These are phyloP conservation scores for Talaromyces sp. DNA, from an alignment of 2,329 filamentous ascomycete genomes.

Conservation along the genomic window DNA sequence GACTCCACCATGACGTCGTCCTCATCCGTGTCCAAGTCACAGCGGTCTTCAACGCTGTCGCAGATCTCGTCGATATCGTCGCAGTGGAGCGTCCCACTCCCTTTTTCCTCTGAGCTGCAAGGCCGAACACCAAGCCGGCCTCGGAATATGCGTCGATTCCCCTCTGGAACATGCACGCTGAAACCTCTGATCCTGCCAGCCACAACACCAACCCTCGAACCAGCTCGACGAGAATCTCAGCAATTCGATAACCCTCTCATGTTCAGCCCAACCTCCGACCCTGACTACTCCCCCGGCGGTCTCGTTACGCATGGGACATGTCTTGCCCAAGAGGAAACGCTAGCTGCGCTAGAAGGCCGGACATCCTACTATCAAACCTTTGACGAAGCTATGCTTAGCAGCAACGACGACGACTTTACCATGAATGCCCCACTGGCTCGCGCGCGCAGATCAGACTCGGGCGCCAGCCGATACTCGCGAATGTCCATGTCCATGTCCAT, in stretches of 20 bases:
- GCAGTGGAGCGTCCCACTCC: constrained; percentile 19
- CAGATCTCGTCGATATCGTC: constrained; percentile 17
- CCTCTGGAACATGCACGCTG: constrained; percentile 28
- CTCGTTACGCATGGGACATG: background rate
- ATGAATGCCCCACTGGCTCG: background rate
- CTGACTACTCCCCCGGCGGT: background rate
- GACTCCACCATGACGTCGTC: constrained; percentile 7
- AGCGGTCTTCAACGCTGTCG: constrained; percentile 22
- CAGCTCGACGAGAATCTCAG: constrained; percentile 2
- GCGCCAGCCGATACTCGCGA: background rate
- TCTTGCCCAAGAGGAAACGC: constrained; percentile 28
- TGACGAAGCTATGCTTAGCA: constrained; percentile 18
- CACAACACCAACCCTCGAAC: constrained; percentile 8
- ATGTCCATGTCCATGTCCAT: background rate
- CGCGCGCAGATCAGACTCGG: background rate
- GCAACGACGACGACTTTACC: background rate
- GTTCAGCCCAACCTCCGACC: constrained; percentile 15
- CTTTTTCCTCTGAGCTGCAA: constrained; percentile 18
- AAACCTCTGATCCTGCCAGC: constrained; percentile 30
- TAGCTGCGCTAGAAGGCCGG: constrained; percentile 28
- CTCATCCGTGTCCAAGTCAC: constrained; percentile 16
- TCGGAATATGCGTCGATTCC: constrained; percentile 29
- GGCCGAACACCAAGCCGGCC: constrained; percentile 17
- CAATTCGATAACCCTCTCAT: background rate
- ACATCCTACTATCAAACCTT: constrained; percentile 19